Percentiles rank a stretch among this genome's conserved stretches.
Conservation (phyloP, 2,329 filamentous ascomycete species). For the Corynespora cassiicola region DNA sequence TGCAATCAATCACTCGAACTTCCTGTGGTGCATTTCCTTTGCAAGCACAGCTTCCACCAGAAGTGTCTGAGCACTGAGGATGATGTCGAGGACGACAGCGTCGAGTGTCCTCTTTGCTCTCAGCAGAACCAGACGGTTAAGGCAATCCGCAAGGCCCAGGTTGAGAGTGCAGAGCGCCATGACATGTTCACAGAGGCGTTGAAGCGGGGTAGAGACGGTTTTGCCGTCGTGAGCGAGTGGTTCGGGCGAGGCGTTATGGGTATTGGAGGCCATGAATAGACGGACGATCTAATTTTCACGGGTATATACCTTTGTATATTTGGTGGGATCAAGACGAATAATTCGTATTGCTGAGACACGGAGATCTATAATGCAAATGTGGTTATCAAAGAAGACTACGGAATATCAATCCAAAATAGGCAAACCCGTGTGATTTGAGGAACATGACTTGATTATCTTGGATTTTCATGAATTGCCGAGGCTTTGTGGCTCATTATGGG, state of each 20-base stretch:
- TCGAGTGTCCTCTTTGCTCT: constrained; percentile 87
- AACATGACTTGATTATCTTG: too few species aligned
- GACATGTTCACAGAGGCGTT: constrained; percentile 87
- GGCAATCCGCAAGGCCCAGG: constrained; percentile 84
- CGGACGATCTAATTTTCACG: constrained; percentile 7
- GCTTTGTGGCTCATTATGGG: too few species aligned
- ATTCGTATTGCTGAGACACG: too few species aligned
- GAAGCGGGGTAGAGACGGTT: constrained; percentile 78
- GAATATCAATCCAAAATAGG: too few species aligned
- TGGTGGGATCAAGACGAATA: too few species aligned
- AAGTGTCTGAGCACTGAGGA: constrained; percentile 75
- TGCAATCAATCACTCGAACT: constrained; percentile 82
- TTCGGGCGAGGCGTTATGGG: constrained; percentile 93
- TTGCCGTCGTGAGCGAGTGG: constrained; percentile 92
- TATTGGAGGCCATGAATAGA: constrained; percentile 42
- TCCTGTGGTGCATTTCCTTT: constrained; percentile 93
- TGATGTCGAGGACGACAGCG: constrained; percentile 66
- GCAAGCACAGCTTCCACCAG: constrained; percentile 96
- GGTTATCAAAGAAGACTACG: too few species aligned
- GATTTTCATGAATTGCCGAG: too few species aligned
- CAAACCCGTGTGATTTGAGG: too few species aligned
- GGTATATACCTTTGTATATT: too few species aligned
- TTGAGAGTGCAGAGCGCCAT: constrained; percentile 84
- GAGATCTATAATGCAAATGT: too few species aligned
- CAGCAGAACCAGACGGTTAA: constrained; percentile 85